phyloP scores from a whole-genome alignment of 768 basidiomycete species.

The Lentinula sp. region DNA sequence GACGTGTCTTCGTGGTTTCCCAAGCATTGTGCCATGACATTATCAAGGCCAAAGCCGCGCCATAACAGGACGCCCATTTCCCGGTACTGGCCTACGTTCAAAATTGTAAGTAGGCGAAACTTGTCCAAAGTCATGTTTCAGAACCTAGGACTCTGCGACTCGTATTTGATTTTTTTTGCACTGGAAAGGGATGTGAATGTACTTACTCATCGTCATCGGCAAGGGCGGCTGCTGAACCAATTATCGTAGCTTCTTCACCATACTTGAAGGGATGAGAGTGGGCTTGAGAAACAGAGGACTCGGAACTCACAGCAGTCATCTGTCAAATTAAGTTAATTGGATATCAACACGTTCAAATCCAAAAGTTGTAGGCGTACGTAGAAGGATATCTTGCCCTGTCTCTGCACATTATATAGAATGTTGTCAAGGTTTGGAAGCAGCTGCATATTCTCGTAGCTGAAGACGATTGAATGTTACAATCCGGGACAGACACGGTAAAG shows the following conservation, averaged over 20 bases:
- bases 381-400: slow-evolving; percentile 90
- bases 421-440: slow-evolving; percentile 82
- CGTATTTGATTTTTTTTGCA: neutral
- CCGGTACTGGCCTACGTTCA: slow-evolving; percentile 72
- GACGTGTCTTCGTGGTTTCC: slow-evolving; percentile 76
- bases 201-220: slow-evolving; percentile 79
- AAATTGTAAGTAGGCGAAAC: slow-evolving; percentile 3
- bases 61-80: slow-evolving; percentile 89
- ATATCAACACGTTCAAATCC: neutral
- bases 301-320: slow-evolving; percentile 76
- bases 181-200: neutral
- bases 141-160: slow-evolving; percentile 64
- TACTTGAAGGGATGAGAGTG: slow-evolving; percentile 36
- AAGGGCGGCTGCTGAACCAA: slow-evolving; percentile 86
- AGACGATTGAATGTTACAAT: neutral
- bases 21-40: slow-evolving; percentile 90
- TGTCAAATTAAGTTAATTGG: slow-evolving; percentile 16
- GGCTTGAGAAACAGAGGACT: neutral
- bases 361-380: slow-evolving; percentile 48
- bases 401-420: slow-evolving; percentile 85
- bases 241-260: slow-evolving; percentile 87
- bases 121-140: slow-evolving; percentile 12
- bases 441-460: slow-evolving; percentile 73
- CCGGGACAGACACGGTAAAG: neutral
- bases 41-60: slow-evolving; percentile 75